Percentiles rank a stretch among this genome's conserved stretches.
These are phyloP conservation scores for Plasmopara halstedii DNA, from an alignment of 352 stramenopile genomes.

Conservation along the genomic window DNA sequence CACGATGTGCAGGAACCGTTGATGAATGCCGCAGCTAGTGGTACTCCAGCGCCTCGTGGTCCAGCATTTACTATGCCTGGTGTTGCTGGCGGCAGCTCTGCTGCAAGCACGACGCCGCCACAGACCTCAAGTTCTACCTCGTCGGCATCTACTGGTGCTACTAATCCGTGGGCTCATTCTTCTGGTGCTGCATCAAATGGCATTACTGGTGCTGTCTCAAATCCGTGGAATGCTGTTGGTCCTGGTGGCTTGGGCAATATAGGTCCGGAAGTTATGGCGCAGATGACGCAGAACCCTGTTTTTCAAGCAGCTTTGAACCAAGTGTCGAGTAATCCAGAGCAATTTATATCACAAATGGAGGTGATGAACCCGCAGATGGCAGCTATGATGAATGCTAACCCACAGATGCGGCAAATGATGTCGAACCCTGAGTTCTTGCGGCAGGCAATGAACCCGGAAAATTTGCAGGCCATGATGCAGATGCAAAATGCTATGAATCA, in stretches of 20 bases:
- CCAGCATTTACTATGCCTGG: constrained; percentile 83
- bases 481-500: constrained; percentile 87
- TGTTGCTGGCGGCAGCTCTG: constrained; percentile 38
- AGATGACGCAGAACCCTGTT: constrained; percentile 83
- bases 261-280: constrained; percentile 64
- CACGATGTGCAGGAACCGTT: constrained; percentile 94
- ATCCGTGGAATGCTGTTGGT: constrained; percentile 53
- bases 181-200: constrained; percentile 3
- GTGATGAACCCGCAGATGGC: constrained; percentile 87
- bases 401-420: constrained; percentile 86
- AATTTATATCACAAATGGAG: constrained; percentile 81
- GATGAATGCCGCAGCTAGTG: constrained; percentile 84
- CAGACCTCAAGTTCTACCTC: constrained; percentile 12
- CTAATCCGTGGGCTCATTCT: constrained; percentile 56
- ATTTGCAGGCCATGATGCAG: constrained; percentile 88
- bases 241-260: constrained; percentile 21
- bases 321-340: constrained; percentile 71
- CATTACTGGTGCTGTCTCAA: constrained; percentile 27
- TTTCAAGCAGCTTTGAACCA: constrained; percentile 80
- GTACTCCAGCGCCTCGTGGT: constrained; percentile 31
- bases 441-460: constrained; percentile 85
- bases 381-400: constrained; percentile 80
- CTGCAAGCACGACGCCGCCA: constrained; percentile 17
- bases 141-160: constrained; percentile 13
- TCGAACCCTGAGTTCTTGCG: constrained; percentile 81